These are phyloP conservation scores for Kazachstania africana DNA, from an alignment of 805 yeast species.

Conservation along the genomic window DNA sequence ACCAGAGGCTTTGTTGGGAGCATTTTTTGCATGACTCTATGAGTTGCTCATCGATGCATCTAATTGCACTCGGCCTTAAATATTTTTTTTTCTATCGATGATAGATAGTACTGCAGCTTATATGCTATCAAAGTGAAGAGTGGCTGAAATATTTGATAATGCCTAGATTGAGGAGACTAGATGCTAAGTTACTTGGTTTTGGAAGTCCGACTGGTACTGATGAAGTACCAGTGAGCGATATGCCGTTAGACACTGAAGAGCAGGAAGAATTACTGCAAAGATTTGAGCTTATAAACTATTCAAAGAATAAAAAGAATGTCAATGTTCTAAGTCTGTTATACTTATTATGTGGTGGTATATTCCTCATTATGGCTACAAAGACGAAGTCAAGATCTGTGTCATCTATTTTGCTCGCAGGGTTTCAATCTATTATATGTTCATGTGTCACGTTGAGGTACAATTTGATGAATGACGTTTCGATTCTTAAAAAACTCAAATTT, in stretches of 20 bases:
- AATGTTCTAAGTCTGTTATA: constrained; percentile 12
- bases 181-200: constrained; percentile 8
- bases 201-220: constrained; percentile 1
- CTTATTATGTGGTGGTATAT: constrained; percentile 14
- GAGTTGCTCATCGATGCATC: too few species aligned
- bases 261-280: constrained; percentile 22
- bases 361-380: constrained; percentile 14
- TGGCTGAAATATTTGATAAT: too few species aligned
- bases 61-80: too few species aligned
- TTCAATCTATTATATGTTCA: constrained; percentile 19
- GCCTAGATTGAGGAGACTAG: constrained; percentile 17
- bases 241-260: constrained; percentile 23
- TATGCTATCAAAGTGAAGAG: too few species aligned
- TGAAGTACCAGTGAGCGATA: constrained; percentile 3
- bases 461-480: constrained; percentile 11
- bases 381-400: constrained; percentile 3
- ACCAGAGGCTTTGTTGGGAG: constrained; percentile 14
- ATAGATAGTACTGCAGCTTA: too few species aligned
- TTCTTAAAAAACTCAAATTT: constrained; percentile 8
- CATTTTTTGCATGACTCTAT: too few species aligned
- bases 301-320: constrained; percentile 11
- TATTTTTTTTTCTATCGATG: too few species aligned
- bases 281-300: constrained; percentile 14
- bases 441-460: constrained; percentile 19
- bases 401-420: constrained; percentile 7